Evolutionary conservation across 768 basidiomycete genomes (phyloP), one percentile per base, ranked within the genome.

Genomic region (Punctularia strigosozonata): DNA sequence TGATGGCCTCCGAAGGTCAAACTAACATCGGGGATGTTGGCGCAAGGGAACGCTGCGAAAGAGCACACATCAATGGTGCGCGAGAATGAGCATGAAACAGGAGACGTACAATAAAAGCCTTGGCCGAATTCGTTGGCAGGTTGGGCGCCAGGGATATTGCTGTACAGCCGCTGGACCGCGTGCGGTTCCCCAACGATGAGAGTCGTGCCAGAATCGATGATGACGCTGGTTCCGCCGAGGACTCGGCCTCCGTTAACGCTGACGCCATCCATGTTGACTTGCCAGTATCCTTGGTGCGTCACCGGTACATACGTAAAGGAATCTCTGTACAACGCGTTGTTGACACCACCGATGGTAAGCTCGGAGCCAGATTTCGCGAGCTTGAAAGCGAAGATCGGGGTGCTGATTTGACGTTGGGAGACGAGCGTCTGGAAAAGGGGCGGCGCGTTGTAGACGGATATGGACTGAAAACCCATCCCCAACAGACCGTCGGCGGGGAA

Each of bases 271-370:
- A 55, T 30, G 15, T 44, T 49, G 37, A 59, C 48, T 43, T 56
- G 52, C 53, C 56, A 59, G 45, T 46, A 57, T 25, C 40, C 50
- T 36, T 38, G 24, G 21, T 40, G 34, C 1, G 38, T 41, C 19
- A 64, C 59, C 14, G 55, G 54, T 6, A 47, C 50, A 21, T 63
- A 65, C 10, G 64, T 64, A 47, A 75, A 54, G 3, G 49, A 47
- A 7, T 66, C 69, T 13, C 63, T 65, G 54, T 69, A 77, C 43
- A 66, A 51, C 7, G 48, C 44, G 4, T 46, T 46, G 52, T 81
- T 63, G 4, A 62, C 60, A 23, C 75, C 77, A 22, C 77, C 77
- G 35, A 81, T 50, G 43, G 63, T 68, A 10, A 81, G 62, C 51
- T 74, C 71, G 15, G 69, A 64, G 18, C 59, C 62, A 8, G 53